These are phyloP conservation scores for Eragrostis nindensis DNA, from an alignment of 176 grass and related monocot genomes.

Conservation along the genomic window DNA sequence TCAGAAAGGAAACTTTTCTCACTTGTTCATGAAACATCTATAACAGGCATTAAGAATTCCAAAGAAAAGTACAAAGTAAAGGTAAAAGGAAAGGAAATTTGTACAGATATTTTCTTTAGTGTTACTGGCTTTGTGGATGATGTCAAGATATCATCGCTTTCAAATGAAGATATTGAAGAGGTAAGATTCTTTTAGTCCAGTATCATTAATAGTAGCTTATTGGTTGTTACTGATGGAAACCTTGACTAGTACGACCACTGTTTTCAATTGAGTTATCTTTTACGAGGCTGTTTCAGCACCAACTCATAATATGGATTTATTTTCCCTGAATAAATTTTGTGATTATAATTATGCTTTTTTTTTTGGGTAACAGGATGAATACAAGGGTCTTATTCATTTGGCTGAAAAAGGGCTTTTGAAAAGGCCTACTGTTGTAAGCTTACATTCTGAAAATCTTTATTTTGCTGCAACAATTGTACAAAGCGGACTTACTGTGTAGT, in stretches of 20 bases:
- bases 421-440: conserved; percentile 84
- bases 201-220: conserved; percentile 22
- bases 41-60: conserved; percentile 69
- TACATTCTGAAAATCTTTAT: neutral
- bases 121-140: conserved; percentile 59
- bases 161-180: conserved; percentile 76
- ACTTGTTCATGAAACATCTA: conserved; percentile 17
- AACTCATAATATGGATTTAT: neutral
- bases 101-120: conserved; percentile 68
- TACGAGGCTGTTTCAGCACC: neutral
- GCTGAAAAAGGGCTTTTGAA: conserved; percentile 60
- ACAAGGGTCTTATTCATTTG: conserved; percentile 60
- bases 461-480: neutral
- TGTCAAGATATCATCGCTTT: conserved; percentile 57
- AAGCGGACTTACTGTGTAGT: neutral
- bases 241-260: neutral
- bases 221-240: neutral
- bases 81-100: neutral
- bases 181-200: conserved; percentile 51
- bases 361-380: conserved; percentile 69
- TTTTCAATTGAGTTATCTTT: conserved; percentile 14
- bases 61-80: conserved; percentile 67
- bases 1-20: conserved; percentile 33
- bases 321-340: conserved; percentile 9
- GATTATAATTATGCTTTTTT: conserved; percentile 25